Evolutionary conservation across 1,139 yeast genomes (phyloP).

Genomic region (Geotrichum restrictum): DNA sequence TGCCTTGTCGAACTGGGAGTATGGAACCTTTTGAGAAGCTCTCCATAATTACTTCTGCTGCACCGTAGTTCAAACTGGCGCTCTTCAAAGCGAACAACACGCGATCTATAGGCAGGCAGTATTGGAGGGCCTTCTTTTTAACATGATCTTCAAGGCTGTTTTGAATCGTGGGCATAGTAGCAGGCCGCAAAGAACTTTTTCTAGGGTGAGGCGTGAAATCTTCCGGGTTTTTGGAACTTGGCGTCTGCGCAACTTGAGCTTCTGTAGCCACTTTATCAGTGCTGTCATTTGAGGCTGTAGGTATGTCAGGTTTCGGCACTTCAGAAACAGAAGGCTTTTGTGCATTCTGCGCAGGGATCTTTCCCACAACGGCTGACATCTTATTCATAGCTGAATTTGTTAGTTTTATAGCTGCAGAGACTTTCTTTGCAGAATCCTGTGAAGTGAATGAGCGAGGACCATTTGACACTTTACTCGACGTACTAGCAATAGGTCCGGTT

Average conservation of each 20-base stretch:
- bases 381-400: no score
- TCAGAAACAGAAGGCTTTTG: neutral
- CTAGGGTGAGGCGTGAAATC: no score
- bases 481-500: no score
- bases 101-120: neutral
- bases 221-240: no score
- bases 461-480: no score
- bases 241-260: no score
- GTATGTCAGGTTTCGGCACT: neutral
- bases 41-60: constrained; percentile 1
- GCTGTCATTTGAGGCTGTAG: no score
- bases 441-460: neutral
- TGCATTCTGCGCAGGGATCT: neutral
- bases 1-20: neutral
- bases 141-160: neutral
- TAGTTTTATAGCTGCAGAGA: no score
- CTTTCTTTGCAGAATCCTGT: neutral
- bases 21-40: neutral
- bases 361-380: no score
- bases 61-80: neutral
- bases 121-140: neutral
- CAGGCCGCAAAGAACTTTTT: neutral
- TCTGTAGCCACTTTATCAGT: no score
- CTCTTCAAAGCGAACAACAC: constrained; percentile 5
- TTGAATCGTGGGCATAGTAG: neutral